phyloP scores from a whole-genome alignment of 2,329 filamentous ascomycete genomes.

The Xylaria polymorpha region DNA sequence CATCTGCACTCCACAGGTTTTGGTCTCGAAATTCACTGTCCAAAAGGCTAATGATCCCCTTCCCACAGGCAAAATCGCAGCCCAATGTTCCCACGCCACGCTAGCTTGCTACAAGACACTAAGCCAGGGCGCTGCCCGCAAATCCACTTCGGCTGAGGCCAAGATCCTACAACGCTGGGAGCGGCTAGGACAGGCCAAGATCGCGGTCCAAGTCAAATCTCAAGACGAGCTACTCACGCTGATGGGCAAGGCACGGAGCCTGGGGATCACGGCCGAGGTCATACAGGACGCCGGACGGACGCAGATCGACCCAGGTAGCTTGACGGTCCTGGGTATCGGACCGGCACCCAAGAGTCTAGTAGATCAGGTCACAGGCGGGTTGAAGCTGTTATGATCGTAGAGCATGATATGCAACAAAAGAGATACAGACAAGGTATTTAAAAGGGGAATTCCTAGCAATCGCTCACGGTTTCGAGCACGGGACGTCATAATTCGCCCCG shows the following conservation, averaged over 20 bases:
- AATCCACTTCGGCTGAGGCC: conserved; percentile 65
- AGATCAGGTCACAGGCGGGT: conserved; percentile 71
- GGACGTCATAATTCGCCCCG: background rate
- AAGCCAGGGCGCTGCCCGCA: conserved; percentile 62
- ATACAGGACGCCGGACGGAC: conserved; percentile 97
- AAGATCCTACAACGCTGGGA: conserved; percentile 87
- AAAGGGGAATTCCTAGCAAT: background rate
- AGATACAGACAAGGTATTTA: background rate
- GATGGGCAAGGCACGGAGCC: conserved; percentile 81
- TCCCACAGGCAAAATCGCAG: conserved; percentile 88
- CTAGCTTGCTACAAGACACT: conserved; percentile 96
- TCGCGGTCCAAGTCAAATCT: conserved; percentile 88
- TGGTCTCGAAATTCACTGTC: background rate
- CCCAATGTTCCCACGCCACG: conserved; percentile 95
- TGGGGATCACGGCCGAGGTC: conserved; percentile 88
- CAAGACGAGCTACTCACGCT: conserved; percentile 82
- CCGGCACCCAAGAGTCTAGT: conserved; percentile 87
- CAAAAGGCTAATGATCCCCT: conserved; percentile 22
- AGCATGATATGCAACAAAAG: background rate
- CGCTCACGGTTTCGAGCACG: too few species aligned
- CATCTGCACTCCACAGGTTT: conserved; percentile 1
- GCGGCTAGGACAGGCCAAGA: conserved; percentile 86
- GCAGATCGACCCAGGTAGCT: conserved; percentile 92
- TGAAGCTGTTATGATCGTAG: conserved; percentile 48
- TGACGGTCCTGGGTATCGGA: conserved; percentile 88